Evolutionary conservation across 2,329 filamentous ascomycete genomes (phyloP).

Genomic region (Aspergillus neotritici): DNA sequence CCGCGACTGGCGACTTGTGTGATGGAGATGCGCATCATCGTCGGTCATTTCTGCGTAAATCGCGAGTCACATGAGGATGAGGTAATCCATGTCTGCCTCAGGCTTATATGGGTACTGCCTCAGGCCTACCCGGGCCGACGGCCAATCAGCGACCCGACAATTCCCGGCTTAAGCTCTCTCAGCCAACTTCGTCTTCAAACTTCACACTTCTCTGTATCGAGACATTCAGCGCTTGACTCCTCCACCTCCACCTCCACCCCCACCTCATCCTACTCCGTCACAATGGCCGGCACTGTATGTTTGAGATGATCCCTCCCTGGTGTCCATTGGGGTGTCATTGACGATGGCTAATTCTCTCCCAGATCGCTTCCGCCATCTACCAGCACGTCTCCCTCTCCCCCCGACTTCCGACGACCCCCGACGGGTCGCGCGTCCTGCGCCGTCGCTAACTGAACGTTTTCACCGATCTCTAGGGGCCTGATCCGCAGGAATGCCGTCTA

Average conservation of each 20-base stretch:
- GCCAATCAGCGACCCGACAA: slow-evolving; percentile 37
- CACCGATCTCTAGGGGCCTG: slow-evolving; percentile 55
- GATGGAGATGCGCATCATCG: no score
- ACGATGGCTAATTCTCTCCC: slow-evolving; percentile 29
- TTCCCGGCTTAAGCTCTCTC: slow-evolving; percentile 34
- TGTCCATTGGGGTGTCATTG: slow-evolving; percentile 27
- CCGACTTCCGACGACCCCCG: background rate
- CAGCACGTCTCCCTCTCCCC: slow-evolving; percentile 47
- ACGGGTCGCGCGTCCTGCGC: no score
- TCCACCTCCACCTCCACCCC: slow-evolving; percentile 18
- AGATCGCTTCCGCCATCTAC: slow-evolving; percentile 54
- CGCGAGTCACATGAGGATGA: background rate
- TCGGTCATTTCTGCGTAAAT: no score
- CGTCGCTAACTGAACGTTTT: slow-evolving; percentile 15
- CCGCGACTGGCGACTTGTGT: no score
- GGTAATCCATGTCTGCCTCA: background rate
- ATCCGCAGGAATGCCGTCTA: slow-evolving; percentile 86
- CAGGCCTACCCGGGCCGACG: slow-evolving; percentile 4
- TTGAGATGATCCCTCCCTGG: slow-evolving; percentile 2
- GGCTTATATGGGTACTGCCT: no score
- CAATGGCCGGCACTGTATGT: slow-evolving; percentile 56
- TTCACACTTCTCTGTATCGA: slow-evolving; percentile 20
- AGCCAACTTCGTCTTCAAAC: slow-evolving; percentile 20
- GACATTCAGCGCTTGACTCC: slow-evolving; percentile 15
- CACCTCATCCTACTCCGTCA: slow-evolving; percentile 29